Base-by-base conservation (phyloP, 2,329 filamentous ascomycete genomes). In the Colletotrichum lindemuthianum region DNA sequence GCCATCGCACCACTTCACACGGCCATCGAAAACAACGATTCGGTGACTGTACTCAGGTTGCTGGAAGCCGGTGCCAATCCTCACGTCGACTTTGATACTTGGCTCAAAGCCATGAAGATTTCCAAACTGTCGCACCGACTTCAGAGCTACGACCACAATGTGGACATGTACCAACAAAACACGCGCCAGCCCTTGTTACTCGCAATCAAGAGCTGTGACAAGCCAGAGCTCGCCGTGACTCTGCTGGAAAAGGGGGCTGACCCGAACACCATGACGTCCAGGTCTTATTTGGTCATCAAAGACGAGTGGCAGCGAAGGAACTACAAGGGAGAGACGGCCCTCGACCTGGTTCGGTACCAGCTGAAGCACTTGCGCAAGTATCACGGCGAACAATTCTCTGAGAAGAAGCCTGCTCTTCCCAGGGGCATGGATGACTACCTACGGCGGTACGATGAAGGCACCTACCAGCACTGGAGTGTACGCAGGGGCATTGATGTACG, bases 211-310 rank as follows among this genome's bases (percentile, higher is more conserved):
- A 70, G 71, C 41, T 88, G 70, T 75, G 78, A n/a, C 2, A 69
- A 75, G 13, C 77, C 79, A 0, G 77, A 81, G 1, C 72, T 88
- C 6, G 87, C 86, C 1, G 70, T 86, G 4, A 78, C 84, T 44
- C 81, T 96, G 3, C 73, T 96, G 2, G 77, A 85, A 13, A 79
- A 79, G 13, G 91, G 91, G 2, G 90, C 85, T 4, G 85, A 94
- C 74, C 82, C 88, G 0, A 92, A 91, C 67, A 81, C 82, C 0
- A 70, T 92, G 43, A 84, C 85, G 0, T 72, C 71, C 8, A 15
- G 49, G 1, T 77, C 80, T 2, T 70, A 79, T 43, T 59, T 72
- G 2, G 63, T 82, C 1, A 70, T 84, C 34, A 55, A 71, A 2
- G 69, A 77, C 10, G 65, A 73, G 10, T 77, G 72, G 63, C 55